phyloP scores from a whole-genome alignment of 805 yeast genomes.

The Starmerella khaoyaiensis region DNA sequence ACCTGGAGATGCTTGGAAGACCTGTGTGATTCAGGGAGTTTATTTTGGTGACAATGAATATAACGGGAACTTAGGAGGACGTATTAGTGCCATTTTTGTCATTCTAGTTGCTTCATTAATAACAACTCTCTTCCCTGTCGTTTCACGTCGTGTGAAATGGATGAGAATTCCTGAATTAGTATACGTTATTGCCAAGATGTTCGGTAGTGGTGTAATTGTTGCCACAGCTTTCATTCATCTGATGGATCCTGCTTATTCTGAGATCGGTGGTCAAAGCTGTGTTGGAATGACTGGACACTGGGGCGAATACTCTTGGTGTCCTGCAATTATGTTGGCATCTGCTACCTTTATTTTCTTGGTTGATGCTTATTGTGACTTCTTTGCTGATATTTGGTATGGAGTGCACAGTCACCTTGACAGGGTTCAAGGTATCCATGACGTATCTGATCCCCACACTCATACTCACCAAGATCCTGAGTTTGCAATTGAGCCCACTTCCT shows the following conservation, averaged over 20 bases:
- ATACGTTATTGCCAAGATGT: constrained; percentile 33
- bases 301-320: constrained; percentile 43
- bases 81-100: constrained; percentile 50
- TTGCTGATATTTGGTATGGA: constrained; percentile 26
- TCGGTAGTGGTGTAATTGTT: constrained; percentile 66
- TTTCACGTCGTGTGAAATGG: constrained; percentile 22
- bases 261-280: constrained; percentile 29
- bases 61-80: constrained; percentile 35
- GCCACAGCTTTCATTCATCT: constrained; percentile 67
- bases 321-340: constrained; percentile 40
- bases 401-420: constrained; percentile 15
- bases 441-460: constrained; percentile 3
- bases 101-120: constrained; percentile 39
- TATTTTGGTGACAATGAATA: constrained; percentile 33
- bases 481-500: background rate
- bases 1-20: constrained; percentile 31
- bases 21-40: constrained; percentile 34
- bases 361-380: constrained; percentile 38
- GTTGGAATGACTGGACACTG: constrained; percentile 35
- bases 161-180: constrained; percentile 25
- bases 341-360: constrained; percentile 36
- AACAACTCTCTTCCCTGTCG: constrained; percentile 35
- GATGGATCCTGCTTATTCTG: constrained; percentile 32
- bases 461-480: constrained; percentile 7
- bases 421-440: constrained; percentile 2